A percentile compares a stretch with the other conserved stretches of the same genome.
Conservation (phyloP, 2,329 filamentous ascomycete species). For the Paracoccidioides lutzii region DNA sequence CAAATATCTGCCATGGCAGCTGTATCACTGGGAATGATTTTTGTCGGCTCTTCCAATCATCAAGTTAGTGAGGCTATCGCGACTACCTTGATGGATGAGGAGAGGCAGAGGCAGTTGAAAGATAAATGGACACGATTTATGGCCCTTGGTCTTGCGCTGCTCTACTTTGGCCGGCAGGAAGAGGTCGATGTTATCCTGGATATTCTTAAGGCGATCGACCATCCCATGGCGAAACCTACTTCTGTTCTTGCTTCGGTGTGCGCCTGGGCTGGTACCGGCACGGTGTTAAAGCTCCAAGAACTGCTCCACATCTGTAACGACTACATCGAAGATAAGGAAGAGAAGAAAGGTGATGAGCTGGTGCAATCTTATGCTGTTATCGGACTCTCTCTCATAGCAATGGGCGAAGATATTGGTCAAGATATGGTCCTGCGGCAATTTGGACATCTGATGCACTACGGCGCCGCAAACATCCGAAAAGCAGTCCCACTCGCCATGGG, state of each 20-base stretch:
- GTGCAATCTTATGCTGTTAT: constrained; percentile 93
- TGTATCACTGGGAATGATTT: constrained; percentile 76
- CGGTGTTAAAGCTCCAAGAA: constrained; percentile 93
- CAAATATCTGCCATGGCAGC: constrained; percentile 94
- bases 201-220: constrained; percentile 90
- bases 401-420: constrained; percentile 97
- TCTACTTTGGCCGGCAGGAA: constrained; percentile 95
- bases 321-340: constrained; percentile 84
- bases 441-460: constrained; percentile 97
- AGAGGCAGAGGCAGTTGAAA: constrained; percentile 77
- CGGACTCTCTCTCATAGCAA: constrained; percentile 83
- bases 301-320: constrained; percentile 97
- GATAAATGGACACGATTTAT: constrained; percentile 99
- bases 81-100: constrained; percentile 84
- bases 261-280: constrained; percentile 94
- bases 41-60: constrained; percentile 81
- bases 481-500: constrained; percentile 95
- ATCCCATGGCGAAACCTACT: constrained; percentile 94
- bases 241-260: constrained; percentile 91
- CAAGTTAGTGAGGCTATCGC: constrained; percentile 89
- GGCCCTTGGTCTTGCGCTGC: constrained; percentile 77
- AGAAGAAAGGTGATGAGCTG: constrained; percentile 90
- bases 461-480: constrained; percentile 91
- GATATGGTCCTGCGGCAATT: constrained; percentile 98
- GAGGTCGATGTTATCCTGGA: constrained; percentile 98